Base-by-base conservation (phyloP, 345 rosid species). In the Pistacia atlantica region DNA sequence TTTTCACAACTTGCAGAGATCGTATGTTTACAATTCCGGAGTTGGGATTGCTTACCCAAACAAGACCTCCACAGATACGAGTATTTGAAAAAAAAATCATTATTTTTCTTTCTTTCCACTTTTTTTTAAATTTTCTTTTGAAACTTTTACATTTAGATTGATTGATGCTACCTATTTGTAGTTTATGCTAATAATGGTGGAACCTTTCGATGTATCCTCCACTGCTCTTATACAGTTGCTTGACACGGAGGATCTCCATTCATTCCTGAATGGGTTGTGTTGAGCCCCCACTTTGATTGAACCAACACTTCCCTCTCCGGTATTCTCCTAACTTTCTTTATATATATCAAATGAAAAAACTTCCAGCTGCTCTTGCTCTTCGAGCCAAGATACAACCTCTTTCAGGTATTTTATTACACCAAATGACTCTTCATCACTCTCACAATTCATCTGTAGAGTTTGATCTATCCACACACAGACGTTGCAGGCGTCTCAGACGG, bases 221-320 rank as follows among this genome's bases (percentile, higher is more conserved):
- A 48, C 90, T 80, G 87, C 88, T 64, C 81, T 82, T 80, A 61
- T 79, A 87, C 92, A 86, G 88, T 72, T 72, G 75, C 65, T 84
- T 51, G 56, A 69, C 2, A 76, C 6, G 54, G 82, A 78, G 87
- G 86, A 84, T 73, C 70, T 75, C 87, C 87, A 42, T 77, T 61
- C 65, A 58, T 8, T 65, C 79, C 69, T 46, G 82, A 80, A 77
- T 65, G 77, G 73, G 51, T 70, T 71, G 92, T 86, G 97, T 78
- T 83, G 85, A 81, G 93, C 88, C 89, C 97, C 95, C 97, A 82
- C 91, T 95, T 95, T 87, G 97, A 93, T 80, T 91, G 98, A 87
- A 89, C 97, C 93, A 85, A 84, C 94, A 89, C 88, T 68, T 80
- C 81, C 81, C 63, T 31, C 58, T 78, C 79, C 81, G 49, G 79